Evolutionary conservation across 2,329 filamentous ascomycete species (phyloP).

Genomic region (Cordyceps militaris): DNA sequence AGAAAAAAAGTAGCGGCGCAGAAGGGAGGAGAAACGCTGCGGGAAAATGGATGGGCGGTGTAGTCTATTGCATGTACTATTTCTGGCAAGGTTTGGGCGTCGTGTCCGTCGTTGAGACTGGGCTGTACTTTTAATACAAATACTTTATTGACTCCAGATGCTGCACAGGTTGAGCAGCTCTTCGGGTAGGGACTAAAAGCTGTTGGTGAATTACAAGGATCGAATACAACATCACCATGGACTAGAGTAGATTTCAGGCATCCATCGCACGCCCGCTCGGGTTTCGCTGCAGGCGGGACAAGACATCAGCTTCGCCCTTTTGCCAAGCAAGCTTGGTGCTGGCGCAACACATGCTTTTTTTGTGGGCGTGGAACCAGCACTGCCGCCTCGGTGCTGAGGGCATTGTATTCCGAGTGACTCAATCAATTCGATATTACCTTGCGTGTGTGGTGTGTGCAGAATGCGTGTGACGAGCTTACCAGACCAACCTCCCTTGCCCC

Average conservation of each 20-base stretch:
- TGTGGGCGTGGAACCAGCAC: conserved; percentile 7
- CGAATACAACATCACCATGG: too few relatives aligned
- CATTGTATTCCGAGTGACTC: too few relatives aligned
- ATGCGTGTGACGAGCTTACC: background rate
- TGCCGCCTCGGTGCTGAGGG: background rate
- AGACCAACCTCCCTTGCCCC: background rate
- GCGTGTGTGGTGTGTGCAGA: background rate
- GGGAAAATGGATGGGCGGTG: background rate
- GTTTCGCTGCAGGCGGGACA: background rate
- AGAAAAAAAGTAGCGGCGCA: background rate
- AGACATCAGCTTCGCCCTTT: background rate
- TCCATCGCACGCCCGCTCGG: too few relatives aligned
- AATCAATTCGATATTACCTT: background rate
- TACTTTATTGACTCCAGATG: background rate
- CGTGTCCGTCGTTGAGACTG: background rate
- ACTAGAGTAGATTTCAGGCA: too few relatives aligned
- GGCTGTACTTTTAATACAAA: background rate
- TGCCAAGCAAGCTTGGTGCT: background rate
- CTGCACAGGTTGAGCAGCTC: background rate
- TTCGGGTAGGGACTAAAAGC: background rate
- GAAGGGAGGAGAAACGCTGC: background rate
- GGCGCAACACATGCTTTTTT: background rate
- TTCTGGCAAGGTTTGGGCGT: background rate
- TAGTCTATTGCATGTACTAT: background rate
- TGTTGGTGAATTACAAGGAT: too few relatives aligned